Base-by-base conservation (phyloP, 495 filamentous ascomycete species). In the Cairneyella variabilis region DNA sequence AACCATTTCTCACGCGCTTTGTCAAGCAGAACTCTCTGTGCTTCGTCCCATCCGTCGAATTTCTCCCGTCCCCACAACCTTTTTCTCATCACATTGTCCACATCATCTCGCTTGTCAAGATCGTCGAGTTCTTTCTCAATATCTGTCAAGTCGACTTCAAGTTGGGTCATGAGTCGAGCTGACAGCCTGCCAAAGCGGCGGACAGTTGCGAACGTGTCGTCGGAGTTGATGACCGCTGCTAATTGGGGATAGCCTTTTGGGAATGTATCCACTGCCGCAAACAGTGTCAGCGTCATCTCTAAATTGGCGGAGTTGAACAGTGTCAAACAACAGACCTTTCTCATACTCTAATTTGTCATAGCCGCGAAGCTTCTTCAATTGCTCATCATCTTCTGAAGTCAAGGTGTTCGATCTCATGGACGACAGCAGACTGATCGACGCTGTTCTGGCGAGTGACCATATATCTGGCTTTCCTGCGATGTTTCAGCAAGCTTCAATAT, bases 221-320 rank as follows among this genome's bases (percentile, higher is more conserved):
- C 60, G 37, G 50, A 54, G 43, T 63, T 60, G 23, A 65, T 45
- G 32, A 71, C 61, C 0, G 65, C 64, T 1, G 66, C 69, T 3
- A 73, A 41, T 30, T 58, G 59, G 4, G 68, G 68, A 48, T 64
- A 63, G 6, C 71, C 71, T 27, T 41, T 5, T n/a, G n/a, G n/a
- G n/a, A n/a, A n/a, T n/a, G n/a, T n/a, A n/a, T n/a, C n/a, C n/a
- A n/a, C n/a, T n/a, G n/a, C n/a, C n/a, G n/a, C n/a, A n/a, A n/a
- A n/a, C n/a, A n/a, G n/a, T n/a, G n/a, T n/a, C n/a, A n/a, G n/a
- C n/a, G n/a, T n/a, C n/a, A n/a, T n/a, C n/a, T n/a, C n/a, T n/a
- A n/a, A n/a, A n/a, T n/a, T n/a, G n/a, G n/a, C n/a, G n/a, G n/a
- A n/a, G n/a, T n/a, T n/a, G n/a, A n/a, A n/a, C n/a, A n/a, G n/a